Conservation (phyloP, 345 rosid genomes). For the Gossypium mustelinum region DNA sequence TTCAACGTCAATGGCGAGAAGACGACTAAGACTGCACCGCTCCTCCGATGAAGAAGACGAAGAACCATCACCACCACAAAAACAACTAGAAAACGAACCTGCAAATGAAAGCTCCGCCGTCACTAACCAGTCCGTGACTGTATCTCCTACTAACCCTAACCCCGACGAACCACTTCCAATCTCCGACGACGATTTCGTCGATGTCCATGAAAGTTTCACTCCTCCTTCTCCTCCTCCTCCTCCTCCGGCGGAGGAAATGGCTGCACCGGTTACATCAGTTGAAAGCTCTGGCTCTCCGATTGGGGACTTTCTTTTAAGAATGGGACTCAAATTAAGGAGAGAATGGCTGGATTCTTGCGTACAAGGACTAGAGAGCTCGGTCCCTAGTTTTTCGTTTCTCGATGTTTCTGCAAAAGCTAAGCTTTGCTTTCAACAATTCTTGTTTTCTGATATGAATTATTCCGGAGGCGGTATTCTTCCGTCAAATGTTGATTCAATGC, state of each 20-base stretch:
- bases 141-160: conserved; percentile 23
- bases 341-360: conserved; percentile 69
- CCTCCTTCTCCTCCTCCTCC: conserved; percentile 5
- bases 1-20: conserved; percentile 38
- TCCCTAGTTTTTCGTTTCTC: conserved; percentile 33
- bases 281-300: conserved; percentile 39
- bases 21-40: conserved; percentile 48
- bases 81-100: conserved; percentile 12
- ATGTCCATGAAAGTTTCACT: conserved; percentile 40
- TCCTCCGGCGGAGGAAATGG: conserved; percentile 15
- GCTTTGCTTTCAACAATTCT: conserved; percentile 67
- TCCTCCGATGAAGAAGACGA: conserved; percentile 51
- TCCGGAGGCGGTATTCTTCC: conserved; percentile 83
- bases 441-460: conserved; percentile 77
- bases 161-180: conserved; percentile 28
- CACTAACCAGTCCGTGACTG: conserved; percentile 19
- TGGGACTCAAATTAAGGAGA: conserved; percentile 60
- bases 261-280: conserved; percentile 3
- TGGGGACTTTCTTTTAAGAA: conserved; percentile 36
- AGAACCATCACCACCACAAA: background rate
- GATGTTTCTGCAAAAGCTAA: conserved; percentile 56
- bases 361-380: conserved; percentile 41
- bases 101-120: conserved; percentile 12
- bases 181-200: conserved; percentile 57
- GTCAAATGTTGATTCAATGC: conserved; percentile 55